These are phyloP conservation scores for Rheum nobile DNA, from an alignment of 148 eudicot genomes.

Conservation along the genomic window DNA sequence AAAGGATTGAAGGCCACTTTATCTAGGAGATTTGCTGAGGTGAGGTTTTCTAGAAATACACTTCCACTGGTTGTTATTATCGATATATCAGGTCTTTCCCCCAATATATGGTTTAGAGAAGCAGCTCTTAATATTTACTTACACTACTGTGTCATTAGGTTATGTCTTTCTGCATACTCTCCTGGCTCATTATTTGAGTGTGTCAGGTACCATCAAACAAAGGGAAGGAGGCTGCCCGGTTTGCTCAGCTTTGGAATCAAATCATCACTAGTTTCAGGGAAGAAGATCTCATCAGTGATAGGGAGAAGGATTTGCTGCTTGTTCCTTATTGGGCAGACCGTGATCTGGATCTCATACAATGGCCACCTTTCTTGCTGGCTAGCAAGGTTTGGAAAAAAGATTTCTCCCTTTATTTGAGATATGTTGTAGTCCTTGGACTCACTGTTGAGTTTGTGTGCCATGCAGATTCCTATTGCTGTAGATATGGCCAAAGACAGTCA, in stretches of 20 bases:
- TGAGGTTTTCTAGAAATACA: slow-evolving; percentile 8
- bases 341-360: slow-evolving; percentile 70
- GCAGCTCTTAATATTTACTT: background rate
- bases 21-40: slow-evolving; percentile 57
- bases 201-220: slow-evolving; percentile 54
- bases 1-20: slow-evolving; percentile 84
- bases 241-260: slow-evolving; percentile 14
- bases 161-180: background rate
- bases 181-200: slow-evolving; percentile 3
- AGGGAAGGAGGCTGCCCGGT: slow-evolving; percentile 28
- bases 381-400: slow-evolving; percentile 32
- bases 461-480: slow-evolving; percentile 83
- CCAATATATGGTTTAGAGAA: background rate
- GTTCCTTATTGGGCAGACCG: slow-evolving; percentile 96
- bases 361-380: slow-evolving; percentile 97
- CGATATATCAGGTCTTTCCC: background rate
- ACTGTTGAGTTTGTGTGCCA: background rate
- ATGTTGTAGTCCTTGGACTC: background rate
- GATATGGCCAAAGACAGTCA: slow-evolving; percentile 92
- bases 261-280: slow-evolving; percentile 12
- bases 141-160: background rate
- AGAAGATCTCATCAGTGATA: slow-evolving; percentile 12
- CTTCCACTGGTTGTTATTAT: background rate
- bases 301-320: slow-evolving; percentile 94
- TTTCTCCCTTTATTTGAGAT: background rate